Conservation (phyloP, 73 alveolate species). For the Blepharisma japonicum region DNA sequence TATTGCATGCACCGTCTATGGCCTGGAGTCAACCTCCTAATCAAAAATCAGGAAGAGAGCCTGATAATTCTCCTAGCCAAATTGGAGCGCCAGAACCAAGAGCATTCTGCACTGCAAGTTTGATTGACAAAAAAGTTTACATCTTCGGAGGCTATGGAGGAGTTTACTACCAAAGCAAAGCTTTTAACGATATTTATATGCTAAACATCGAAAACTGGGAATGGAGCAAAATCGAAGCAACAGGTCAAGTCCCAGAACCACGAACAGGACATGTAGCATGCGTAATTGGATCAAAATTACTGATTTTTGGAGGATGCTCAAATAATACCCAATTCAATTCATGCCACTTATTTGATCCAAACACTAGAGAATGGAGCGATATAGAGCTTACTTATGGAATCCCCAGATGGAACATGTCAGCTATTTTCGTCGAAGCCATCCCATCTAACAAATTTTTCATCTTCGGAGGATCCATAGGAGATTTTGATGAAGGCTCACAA, state of each 20-base stretch:
- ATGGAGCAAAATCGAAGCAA: conserved; percentile 86
- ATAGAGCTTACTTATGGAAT: conserved; percentile 89
- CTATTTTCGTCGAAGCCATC: conserved; percentile 95
- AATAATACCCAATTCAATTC: conserved; percentile 78
- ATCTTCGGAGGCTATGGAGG: conserved; percentile 99
- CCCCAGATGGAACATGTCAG: conserved; percentile 98
- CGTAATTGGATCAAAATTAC: conserved; percentile 63
- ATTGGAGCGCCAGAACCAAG: conserved; percentile 98
- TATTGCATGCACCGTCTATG: conserved; percentile 51
- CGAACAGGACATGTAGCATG: conserved; percentile 96
- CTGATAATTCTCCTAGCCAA: conserved; percentile 63
- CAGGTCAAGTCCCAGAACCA: conserved; percentile 89
- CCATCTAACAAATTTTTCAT: conserved; percentile 98
- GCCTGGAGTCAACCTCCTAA: conserved; percentile 74
- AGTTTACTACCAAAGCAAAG: conserved; percentile 84
- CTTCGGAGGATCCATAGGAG: conserved; percentile 96
- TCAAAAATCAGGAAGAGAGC: conserved; percentile 68
- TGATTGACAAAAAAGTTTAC: conserved; percentile 84
- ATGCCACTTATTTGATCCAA: conserved; percentile 78
- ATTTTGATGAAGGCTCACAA: conserved; percentile 97
- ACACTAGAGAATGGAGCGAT: conserved; percentile 89
- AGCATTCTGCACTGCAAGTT: conserved; percentile 86
- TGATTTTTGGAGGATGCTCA: conserved; percentile 97
- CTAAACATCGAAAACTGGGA: conserved; percentile 82
- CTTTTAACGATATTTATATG: conserved; percentile 92